Percentiles rank a stretch among this genome's conserved stretches.
Evolutionary conservation across 1,284 basidiomycete genomes (phyloP).

Genomic region (Somion occarium): DNA sequence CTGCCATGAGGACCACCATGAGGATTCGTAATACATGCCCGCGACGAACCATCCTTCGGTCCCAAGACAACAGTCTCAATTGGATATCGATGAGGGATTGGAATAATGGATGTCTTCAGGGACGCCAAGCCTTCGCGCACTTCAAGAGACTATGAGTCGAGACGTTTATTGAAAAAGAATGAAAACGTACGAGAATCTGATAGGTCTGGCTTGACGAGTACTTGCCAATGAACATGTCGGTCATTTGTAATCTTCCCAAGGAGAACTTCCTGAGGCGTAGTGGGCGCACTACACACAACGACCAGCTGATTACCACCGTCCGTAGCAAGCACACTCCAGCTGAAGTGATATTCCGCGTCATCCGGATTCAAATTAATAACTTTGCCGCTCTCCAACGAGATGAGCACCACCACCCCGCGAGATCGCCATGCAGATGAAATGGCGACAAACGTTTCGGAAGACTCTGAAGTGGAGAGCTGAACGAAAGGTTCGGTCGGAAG

Average conservation of each 20-base stretch:
- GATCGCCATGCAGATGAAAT: slow-evolving; percentile 50
- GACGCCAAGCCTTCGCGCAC: slow-evolving; percentile 37
- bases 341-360: slow-evolving; percentile 30
- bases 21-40: slow-evolving; percentile 45
- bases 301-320: slow-evolving; percentile 42
- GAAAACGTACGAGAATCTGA: slow-evolving; percentile 33
- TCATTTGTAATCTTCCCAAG: slow-evolving; percentile 35
- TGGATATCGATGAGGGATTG: slow-evolving; percentile 42
- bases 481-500: slow-evolving; percentile 45
- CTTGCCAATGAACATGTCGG: slow-evolving; percentile 32
- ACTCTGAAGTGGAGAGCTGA: slow-evolving; percentile 16
- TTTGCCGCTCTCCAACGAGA: slow-evolving; percentile 32
- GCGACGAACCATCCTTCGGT: slow-evolving; percentile 20
- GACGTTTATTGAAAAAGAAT: neutral
- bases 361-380: slow-evolving; percentile 40
- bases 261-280: slow-evolving; percentile 45
- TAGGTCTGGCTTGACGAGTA: slow-evolving; percentile 39
- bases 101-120: slow-evolving; percentile 38
- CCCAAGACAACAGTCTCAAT: slow-evolving; percentile 51
- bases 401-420: slow-evolving; percentile 40
- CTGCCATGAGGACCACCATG: slow-evolving; percentile 69
- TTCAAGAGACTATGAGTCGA: slow-evolving; percentile 17
- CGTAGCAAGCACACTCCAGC: slow-evolving; percentile 51
- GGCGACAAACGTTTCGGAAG: slow-evolving; percentile 30
- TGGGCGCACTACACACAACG: slow-evolving; percentile 47